Base-by-base conservation (phyloP, 2,329 filamentous ascomycete species). In the Alternaria sp. region DNA sequence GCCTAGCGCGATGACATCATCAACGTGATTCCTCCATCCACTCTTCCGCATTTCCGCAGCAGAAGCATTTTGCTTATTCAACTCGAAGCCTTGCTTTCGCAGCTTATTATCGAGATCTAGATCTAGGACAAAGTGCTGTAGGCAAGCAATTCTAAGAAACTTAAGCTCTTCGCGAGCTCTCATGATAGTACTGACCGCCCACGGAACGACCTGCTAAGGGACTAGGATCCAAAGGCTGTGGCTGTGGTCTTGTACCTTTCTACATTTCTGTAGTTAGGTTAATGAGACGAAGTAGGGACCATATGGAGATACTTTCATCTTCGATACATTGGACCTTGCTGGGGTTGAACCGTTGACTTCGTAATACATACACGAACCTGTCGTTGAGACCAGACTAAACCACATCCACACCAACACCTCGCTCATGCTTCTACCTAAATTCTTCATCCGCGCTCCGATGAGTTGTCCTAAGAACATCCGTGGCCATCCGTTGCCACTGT, bases 321-420 rank as follows among this genome's bases (percentile, higher is more conserved):
- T 48, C 2, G 44, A 5, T 48, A 36, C 44, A 48, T 26, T 26
- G 3, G 13, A 48, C 24, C 10, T 48, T n/a, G n/a, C 21, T 48
- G 44, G 31, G 39, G 44, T 36, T 48, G 44, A 48, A 48, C 44
- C 31, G 44, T 48, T 26, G 17, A 48, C 44, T 48, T 48, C 21
- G 14, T 48, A 48, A 34, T 36, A 48, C 44, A 36, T 36, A 48
- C 44, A 34, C 36, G 31, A 31, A 34, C n/a, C 21, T 11, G 44
- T 24, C 31, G 44, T 48, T 48, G 31, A 48, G 44, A 48, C 31
- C 31, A 34, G 31, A 36, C 26, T 21, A 48, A 13, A 34, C 44
- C 31, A 48, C 21, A 14, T 36, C 33, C 36, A 34, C 21, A 48
- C 13, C 17, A 36, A 48, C 31, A 5, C 9, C 31, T 4, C 14